These are phyloP conservation scores for Yarrowia osloensis DNA, from an alignment of 805 yeast genomes.

Conservation along the genomic window DNA sequence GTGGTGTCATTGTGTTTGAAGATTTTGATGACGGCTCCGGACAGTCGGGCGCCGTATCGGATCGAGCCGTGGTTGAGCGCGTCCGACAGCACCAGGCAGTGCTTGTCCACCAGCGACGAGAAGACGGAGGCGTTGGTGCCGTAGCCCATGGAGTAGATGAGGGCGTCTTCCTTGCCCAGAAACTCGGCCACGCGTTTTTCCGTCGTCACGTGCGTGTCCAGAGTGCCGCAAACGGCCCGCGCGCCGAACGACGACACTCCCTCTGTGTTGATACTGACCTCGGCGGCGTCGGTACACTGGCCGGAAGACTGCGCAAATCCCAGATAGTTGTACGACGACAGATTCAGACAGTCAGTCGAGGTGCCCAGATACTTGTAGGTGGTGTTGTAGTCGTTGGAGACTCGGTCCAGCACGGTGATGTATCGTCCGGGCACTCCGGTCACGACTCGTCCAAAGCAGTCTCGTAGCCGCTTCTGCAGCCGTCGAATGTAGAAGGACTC, in stretches of 20 bases:
- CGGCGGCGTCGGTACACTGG: constrained; percentile 77
- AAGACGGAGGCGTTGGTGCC: constrained; percentile 92
- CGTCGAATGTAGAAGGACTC: constrained; percentile 93
- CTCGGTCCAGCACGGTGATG: constrained; percentile 77
- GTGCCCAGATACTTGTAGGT: constrained; percentile 75
- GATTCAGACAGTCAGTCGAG: constrained; percentile 74
- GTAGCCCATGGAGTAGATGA: constrained; percentile 90
- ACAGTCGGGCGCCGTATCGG: constrained; percentile 87
- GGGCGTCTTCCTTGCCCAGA: constrained; percentile 86
- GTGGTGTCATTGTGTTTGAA: constrained; percentile 91
- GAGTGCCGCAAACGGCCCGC: constrained; percentile 70
- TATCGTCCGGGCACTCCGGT: constrained; percentile 96
- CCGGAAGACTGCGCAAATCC: constrained; percentile 98
- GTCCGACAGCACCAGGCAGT: constrained; percentile 90
- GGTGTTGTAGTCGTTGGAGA: constrained; percentile 62
- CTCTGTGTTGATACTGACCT: constrained; percentile 59
- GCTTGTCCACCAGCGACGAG: constrained; percentile 76
- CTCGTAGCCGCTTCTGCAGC: constrained; percentile 85
- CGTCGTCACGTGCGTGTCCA: constrained; percentile 69
- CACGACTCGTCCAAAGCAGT: constrained; percentile 94
- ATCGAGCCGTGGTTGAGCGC: constrained; percentile 94
- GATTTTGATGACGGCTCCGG: constrained; percentile 91
- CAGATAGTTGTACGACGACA: constrained; percentile 88
- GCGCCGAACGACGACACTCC: constrained; percentile 84
- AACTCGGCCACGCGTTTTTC: constrained; percentile 80